phyloP scores from a whole-genome alignment of 2,329 filamentous ascomycete genomes.

The Fusarium torreyae region DNA sequence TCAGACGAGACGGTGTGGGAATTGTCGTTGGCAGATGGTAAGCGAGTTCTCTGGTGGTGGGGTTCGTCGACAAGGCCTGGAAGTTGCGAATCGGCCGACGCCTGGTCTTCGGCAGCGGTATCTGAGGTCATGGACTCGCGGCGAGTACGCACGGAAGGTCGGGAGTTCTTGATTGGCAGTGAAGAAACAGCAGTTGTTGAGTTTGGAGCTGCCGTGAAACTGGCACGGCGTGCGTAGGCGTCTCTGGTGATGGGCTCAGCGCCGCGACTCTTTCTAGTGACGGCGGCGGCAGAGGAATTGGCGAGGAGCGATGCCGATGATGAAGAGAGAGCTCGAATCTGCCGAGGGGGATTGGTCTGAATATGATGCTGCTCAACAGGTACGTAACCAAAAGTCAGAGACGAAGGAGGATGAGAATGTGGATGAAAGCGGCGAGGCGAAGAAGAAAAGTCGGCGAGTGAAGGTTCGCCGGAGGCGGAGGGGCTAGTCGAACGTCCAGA shows the following conservation, averaged over 20 bases:
- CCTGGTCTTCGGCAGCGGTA: constrained; percentile 57
- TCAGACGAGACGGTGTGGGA: constrained; percentile 62
- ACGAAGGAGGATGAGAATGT: constrained; percentile 35
- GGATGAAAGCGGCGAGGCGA: constrained; percentile 40
- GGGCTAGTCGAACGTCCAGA: constrained; percentile 42
- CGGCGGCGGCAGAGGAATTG: constrained; percentile 61
- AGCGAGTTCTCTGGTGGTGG: constrained; percentile 61
- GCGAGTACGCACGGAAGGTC: constrained; percentile 60
- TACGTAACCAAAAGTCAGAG: constrained; percentile 33
- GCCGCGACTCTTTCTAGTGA: constrained; percentile 69
- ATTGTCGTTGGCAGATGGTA: constrained; percentile 51
- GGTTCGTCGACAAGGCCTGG: constrained; percentile 62
- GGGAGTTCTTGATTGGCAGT: constrained; percentile 57
- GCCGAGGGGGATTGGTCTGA: constrained; percentile 30
- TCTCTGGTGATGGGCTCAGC: constrained; percentile 73
- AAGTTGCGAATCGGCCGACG: constrained; percentile 57
- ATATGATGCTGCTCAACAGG: constrained; percentile 26
- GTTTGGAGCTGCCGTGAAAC: constrained; percentile 72
- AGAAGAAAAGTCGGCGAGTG: constrained; percentile 48
- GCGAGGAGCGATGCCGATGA: constrained; percentile 56
- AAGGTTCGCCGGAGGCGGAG: constrained; percentile 49
- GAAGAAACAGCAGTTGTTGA: constrained; percentile 45
- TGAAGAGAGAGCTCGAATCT: constrained; percentile 43
- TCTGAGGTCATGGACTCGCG: constrained; percentile 62
- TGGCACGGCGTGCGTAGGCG: constrained; percentile 71